Base-by-base conservation (phyloP, 352 stramenopile species). In the Globisporangium acanthophoron region DNA sequence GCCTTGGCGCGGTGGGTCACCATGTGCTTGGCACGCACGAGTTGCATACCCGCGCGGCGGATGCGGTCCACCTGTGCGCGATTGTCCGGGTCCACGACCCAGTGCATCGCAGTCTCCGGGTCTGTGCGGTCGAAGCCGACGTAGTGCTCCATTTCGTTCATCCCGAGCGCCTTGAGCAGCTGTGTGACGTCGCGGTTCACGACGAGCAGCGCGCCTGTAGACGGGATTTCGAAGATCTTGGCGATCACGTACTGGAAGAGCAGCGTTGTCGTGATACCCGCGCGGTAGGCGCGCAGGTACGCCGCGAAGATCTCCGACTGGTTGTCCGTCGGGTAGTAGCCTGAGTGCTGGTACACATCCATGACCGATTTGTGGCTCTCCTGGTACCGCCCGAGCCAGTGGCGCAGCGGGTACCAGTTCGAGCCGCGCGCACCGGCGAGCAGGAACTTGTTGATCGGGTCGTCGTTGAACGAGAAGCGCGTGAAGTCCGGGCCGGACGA, bases 151-250 rank as follows among this genome's bases (percentile, higher is more conserved):
- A 56, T 67, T 24, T 88, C 76, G 16, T 71, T 71, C 64, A 91
- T 68, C 12, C 70, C 75, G 37, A 93, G 50, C 4, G 68, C 66
- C 16, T 72, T 59, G 9, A 93, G 64, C 44, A 93, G 44, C 27
- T 71, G 75, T 11, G 56, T 65, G 33, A 85, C 67, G 46, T 93
- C 80, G 40, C 68, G 67, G 58, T 91, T 91, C 29, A 93, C 65
- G 15, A 80, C 68, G 24, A 93, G 50, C 20, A 93, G 64, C 41
- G 80, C 64, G 3, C 83, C 83, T 0, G 77, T 90, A 6, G 80
- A 74, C 16, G 83, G 77, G 64, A 93, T 93, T 71, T 91, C 78
- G 46, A 93, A 91, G 31, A 91, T 63, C 69, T 90, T 89, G 31
- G 83, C 75, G 37, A 91, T 78, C 15, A 93, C 64, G 40, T 87